phyloP scores from a whole-genome alignment of 1,284 basidiomycete genomes.

The Vanrija sp. region DNA sequence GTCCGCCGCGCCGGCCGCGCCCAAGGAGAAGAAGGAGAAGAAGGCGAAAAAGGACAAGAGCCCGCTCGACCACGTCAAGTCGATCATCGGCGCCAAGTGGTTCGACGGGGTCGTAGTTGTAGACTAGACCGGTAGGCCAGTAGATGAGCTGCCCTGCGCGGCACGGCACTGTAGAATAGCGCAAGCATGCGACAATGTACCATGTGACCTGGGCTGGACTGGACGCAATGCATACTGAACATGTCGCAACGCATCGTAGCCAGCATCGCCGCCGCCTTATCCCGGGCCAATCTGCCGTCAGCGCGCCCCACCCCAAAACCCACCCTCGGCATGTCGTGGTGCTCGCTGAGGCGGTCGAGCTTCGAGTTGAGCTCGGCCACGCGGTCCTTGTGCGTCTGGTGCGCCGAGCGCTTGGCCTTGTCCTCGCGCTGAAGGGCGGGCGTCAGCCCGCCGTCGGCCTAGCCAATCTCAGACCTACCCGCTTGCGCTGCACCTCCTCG shows the following conservation, averaged over 20 bases:
- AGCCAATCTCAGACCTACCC: constrained; percentile 54
- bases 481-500: constrained; percentile 73
- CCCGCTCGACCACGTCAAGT: constrained; percentile 57
- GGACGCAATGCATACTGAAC: too few species aligned
- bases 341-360: constrained; percentile 64
- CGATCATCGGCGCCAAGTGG: constrained; percentile 54
- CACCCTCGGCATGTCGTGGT: constrained; percentile 46
- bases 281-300: too few species aligned
- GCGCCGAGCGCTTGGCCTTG: constrained; percentile 72
- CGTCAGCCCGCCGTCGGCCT: background rate
- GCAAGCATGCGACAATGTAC: too few species aligned
- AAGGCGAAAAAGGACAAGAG: constrained; percentile 48
- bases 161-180: too few species aligned
- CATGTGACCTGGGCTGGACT: too few species aligned
- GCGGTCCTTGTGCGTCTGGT: constrained; percentile 90
- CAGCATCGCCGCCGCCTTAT: too few species aligned
- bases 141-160: too few species aligned
- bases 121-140: constrained; percentile 30
- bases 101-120: constrained; percentile 47
- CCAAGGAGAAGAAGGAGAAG: constrained; percentile 20
- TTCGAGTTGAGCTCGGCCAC: constrained; percentile 88
- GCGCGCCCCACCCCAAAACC: constrained; percentile 5
- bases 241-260: too few species aligned
- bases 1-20: constrained; percentile 3
- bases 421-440: constrained; percentile 73